Evolutionary conservation across 2,329 filamentous ascomycete species (phyloP).

Genomic region (Pseudogymnoascus sp.): DNA sequence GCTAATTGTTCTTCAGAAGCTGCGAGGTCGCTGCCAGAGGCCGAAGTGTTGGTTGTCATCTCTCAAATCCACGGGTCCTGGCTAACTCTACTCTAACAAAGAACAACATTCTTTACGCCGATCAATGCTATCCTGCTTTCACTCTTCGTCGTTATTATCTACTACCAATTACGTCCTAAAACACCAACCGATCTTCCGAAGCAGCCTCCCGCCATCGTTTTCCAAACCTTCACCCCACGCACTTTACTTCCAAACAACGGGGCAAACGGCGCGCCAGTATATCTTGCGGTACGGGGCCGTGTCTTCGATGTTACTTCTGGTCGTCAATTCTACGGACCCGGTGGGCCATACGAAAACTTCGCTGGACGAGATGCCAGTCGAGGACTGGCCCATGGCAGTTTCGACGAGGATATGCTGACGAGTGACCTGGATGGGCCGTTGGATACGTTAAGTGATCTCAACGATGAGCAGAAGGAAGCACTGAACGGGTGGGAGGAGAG

Average conservation of each 20-base stretch:
- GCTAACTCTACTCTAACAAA: conserved; percentile 16
- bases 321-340: conserved; percentile 91
- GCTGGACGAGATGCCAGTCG: conserved; percentile 84
- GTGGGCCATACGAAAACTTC: conserved; percentile 92
- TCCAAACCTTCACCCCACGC: conserved; percentile 62
- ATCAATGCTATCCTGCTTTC: conserved; percentile 53
- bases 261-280: conserved; percentile 63
- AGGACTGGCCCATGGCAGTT: conserved; percentile 82
- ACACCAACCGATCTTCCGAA: conserved; percentile 40
- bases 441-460: conserved; percentile 65
- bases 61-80: neutral
- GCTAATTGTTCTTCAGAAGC: conserved; percentile 20
- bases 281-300: conserved; percentile 80
- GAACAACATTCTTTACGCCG: conserved; percentile 42
- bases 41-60: conserved; percentile 26
- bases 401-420: conserved; percentile 92
- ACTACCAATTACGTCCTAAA: conserved; percentile 44
- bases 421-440: conserved; percentile 78
- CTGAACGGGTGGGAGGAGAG: conserved; percentile 87
- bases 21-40: conserved; percentile 21
- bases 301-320: conserved; percentile 86
- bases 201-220: conserved; percentile 50
- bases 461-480: conserved; percentile 69
- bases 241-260: conserved; percentile 85
- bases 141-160: conserved; percentile 49